Percentiles rank a stretch among this genome's conserved stretches.
Conservation (phyloP, 208 protist species). For the Novymonas esmeraldas region DNA sequence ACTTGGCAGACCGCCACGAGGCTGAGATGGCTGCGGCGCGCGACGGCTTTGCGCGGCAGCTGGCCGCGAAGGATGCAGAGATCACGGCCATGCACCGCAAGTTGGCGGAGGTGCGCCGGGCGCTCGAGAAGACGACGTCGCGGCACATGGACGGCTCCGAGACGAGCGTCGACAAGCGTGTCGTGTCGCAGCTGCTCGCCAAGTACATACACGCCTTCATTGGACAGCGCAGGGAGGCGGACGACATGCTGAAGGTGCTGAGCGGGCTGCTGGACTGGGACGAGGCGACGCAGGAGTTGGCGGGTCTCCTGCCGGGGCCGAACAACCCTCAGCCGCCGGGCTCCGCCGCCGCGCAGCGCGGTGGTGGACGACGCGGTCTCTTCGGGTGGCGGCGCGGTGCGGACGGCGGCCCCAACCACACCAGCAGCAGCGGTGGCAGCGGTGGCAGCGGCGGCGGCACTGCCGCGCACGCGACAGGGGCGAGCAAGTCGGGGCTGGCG, state of each 20-base stretch:
- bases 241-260: slow-evolving; percentile 82
- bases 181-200: slow-evolving; percentile 79
- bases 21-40: slow-evolving; percentile 4
- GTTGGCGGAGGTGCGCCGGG: slow-evolving; percentile 66
- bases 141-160: slow-evolving; percentile 59
- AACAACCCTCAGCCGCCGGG: slow-evolving; percentile 53
- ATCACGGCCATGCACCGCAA: slow-evolving; percentile 76
- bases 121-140: slow-evolving; percentile 60
- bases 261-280: slow-evolving; percentile 81
- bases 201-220: slow-evolving; percentile 87
- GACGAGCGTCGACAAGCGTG: slow-evolving; percentile 78
- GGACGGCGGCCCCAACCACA: neutral
- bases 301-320: slow-evolving; percentile 75
- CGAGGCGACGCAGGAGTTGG: slow-evolving; percentile 75
- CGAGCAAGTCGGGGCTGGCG: slow-evolving; percentile 37
- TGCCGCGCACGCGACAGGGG: neutral
- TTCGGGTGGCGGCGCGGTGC: slow-evolving; percentile 29
- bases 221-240: slow-evolving; percentile 45
- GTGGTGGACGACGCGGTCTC: slow-evolving; percentile 24
- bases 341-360: neutral
- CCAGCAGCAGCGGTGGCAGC: neutral
- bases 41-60: slow-evolving; percentile 22
- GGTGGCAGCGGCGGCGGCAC: neutral
- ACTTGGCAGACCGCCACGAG: slow-evolving; percentile 18
- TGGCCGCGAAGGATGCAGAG: slow-evolving; percentile 66